Percentiles rank a stretch among this genome's conserved stretches.
Evolutionary conservation across 352 stramenopile species (phyloP).

Genomic region (Globisporangium nagaii): DNA sequence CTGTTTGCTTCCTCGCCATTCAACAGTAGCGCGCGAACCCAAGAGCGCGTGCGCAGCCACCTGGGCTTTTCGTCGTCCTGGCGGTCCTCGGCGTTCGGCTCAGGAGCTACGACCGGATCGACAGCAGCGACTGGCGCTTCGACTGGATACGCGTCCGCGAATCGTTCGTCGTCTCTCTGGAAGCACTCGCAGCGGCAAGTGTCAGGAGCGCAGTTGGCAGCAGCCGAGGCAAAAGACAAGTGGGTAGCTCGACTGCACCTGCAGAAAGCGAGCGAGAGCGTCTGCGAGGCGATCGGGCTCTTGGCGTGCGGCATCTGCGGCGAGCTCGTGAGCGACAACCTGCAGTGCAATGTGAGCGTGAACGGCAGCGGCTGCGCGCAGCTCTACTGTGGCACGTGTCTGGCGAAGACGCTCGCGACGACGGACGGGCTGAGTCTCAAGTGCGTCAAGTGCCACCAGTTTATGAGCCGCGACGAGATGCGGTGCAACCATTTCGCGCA

Average conservation of each 20-base stretch:
- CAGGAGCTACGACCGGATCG: not conserved
- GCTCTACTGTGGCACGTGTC: constrained; percentile 63
- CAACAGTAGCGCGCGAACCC: not conserved
- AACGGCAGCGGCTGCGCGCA: constrained; percentile 39
- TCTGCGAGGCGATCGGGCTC: constrained; percentile 42
- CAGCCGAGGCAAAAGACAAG: constrained; percentile 27
- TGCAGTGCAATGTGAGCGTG: constrained; percentile 41
- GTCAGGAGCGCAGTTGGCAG: constrained; percentile 2
- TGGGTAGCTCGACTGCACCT: constrained; percentile 40
- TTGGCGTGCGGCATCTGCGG: constrained; percentile 70
- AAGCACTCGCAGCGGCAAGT: constrained; percentile 22
- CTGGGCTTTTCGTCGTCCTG: constrained; percentile 8
- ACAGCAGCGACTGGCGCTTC: not conserved
- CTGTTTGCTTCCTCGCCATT: constrained; percentile 1
- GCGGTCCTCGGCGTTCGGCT: constrained; percentile 4
- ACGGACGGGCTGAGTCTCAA: constrained; percentile 22
- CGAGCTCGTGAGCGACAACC: constrained; percentile 69
- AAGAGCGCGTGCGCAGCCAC: constrained; percentile 8
- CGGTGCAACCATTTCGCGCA: constrained; percentile 58
- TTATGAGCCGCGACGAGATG: constrained; percentile 38
- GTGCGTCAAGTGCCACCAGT: constrained; percentile 51
- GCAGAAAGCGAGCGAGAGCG: constrained; percentile 28
- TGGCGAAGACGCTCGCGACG: constrained; percentile 23
- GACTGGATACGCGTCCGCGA: constrained; percentile 11
- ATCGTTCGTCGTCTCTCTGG: constrained; percentile 26